Percentiles rank a stretch among this genome's conserved stretches.
Conservation (phyloP, 1,284 basidiomycete genomes). For the Pseudozyma pruni region DNA sequence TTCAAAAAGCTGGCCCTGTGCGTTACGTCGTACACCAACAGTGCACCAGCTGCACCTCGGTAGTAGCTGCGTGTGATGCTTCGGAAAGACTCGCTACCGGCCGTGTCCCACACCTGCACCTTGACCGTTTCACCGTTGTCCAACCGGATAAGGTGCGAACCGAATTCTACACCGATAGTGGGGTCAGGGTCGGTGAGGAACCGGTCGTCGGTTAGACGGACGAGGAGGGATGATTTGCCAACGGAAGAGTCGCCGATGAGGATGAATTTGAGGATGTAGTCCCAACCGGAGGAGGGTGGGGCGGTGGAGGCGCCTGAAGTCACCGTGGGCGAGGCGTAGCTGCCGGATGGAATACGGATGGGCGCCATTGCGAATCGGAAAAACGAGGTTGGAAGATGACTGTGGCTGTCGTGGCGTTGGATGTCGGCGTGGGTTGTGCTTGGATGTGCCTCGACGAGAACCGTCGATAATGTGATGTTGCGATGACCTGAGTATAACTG, state of each 20-base stretch:
- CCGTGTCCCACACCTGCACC: constrained; percentile 66
- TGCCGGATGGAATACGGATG: constrained; percentile 40
- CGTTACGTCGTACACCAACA: constrained; percentile 64
- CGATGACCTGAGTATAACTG: too few relatives aligned
- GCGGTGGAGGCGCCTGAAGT: constrained; percentile 24
- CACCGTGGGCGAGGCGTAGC: constrained; percentile 1
- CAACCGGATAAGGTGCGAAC: constrained; percentile 59
- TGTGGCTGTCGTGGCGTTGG: too few relatives aligned
- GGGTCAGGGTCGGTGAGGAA: constrained; percentile 62
- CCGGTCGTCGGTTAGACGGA: constrained; percentile 63
- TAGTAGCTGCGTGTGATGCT: constrained; percentile 64
- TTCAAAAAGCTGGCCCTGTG: constrained; percentile 55
- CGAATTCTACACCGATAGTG: constrained; percentile 67
- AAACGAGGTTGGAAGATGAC: too few relatives aligned
- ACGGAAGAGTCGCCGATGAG: constrained; percentile 64
- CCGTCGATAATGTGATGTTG: too few relatives aligned
- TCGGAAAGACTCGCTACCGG: constrained; percentile 59
- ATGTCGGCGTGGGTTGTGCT: too few relatives aligned
- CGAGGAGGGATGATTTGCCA: constrained; percentile 63
- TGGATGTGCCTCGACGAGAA: too few relatives aligned
- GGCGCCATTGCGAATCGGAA: constrained; percentile 30
- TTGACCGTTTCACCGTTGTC: constrained; percentile 62
- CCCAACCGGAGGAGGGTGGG: constrained; percentile 50
- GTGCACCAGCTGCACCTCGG: constrained; percentile 63
- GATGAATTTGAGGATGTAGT: constrained; percentile 66